Percentiles rank a stretch among this genome's conserved stretches.
These are phyloP conservation scores for Kazachstania kunashirensis DNA, from an alignment of 805 yeast genomes.

Conservation along the genomic window DNA sequence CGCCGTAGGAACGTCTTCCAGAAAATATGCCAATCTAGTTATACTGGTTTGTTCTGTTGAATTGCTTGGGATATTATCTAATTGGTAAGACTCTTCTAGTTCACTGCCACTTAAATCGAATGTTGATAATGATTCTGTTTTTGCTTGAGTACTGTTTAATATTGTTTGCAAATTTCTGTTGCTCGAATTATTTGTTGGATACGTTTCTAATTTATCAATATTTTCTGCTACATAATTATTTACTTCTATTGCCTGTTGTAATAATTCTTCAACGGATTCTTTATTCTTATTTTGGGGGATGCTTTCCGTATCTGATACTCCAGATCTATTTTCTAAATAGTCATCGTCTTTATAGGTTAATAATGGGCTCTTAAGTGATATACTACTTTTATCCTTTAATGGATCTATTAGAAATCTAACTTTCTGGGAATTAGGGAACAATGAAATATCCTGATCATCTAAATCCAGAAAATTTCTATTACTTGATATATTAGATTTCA, in stretches of 20 bases:
- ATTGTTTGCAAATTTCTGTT: slow-evolving; percentile 6
- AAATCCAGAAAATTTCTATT: slow-evolving; percentile 18
- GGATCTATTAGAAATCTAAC: slow-evolving; percentile 11
- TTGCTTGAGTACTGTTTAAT: slow-evolving; percentile 12
- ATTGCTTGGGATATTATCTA: slow-evolving; percentile 2
- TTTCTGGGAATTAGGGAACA: slow-evolving; percentile 5
- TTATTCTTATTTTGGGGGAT: not conserved
- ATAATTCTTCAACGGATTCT: slow-evolving; percentile 16
- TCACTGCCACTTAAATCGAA: slow-evolving; percentile 24
- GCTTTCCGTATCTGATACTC: not conserved
- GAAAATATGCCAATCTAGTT: not conserved
- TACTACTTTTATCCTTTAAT: not conserved
- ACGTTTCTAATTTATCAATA: slow-evolving; percentile 11
- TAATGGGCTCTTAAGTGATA: not conserved
- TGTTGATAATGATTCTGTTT: slow-evolving; percentile 23
- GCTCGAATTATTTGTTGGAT: slow-evolving; percentile 6
- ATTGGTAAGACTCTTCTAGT: slow-evolving; percentile 7
- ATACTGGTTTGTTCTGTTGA: not conserved
- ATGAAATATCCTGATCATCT: slow-evolving; percentile 8
- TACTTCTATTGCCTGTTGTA: slow-evolving; percentile 16
- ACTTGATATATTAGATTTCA: slow-evolving; percentile 14
- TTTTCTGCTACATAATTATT: slow-evolving; percentile 17
- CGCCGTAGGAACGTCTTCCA: slow-evolving; percentile 3
- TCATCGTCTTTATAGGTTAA: not conserved
- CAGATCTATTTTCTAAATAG: not conserved